These are phyloP conservation scores for Globisporangium spiculum DNA, from an alignment of 352 stramenopile genomes.

Conservation along the genomic window DNA sequence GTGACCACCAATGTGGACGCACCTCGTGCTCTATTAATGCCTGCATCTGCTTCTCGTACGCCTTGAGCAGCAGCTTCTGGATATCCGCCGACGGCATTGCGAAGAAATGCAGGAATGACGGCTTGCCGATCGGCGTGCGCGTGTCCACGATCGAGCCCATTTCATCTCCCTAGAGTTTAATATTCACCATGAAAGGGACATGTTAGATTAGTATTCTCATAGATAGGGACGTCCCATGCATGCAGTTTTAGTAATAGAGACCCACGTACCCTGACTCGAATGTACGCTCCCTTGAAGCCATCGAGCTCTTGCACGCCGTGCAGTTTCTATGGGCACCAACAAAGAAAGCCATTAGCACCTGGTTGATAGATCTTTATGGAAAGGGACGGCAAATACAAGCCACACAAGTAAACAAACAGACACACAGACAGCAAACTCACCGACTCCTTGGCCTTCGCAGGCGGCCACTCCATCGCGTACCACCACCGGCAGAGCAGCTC, in stretches of 20 bases:
- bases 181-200: neutral
- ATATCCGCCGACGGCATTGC: constrained; percentile 69
- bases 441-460: constrained; percentile 30
- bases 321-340: constrained; percentile 35
- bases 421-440: constrained; percentile 15
- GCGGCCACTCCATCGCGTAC: constrained; percentile 82
- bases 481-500: constrained; percentile 85
- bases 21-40: constrained; percentile 56
- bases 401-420: neutral
- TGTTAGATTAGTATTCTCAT: neutral
- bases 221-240: neutral
- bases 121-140: constrained; percentile 59
- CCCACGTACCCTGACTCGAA: constrained; percentile 63
- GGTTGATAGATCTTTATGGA: neutral
- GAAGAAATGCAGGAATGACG: constrained; percentile 85
- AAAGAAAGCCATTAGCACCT: neutral
- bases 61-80: constrained; percentile 67
- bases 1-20: neutral
- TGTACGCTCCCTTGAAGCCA: constrained; percentile 73
- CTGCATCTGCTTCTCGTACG: constrained; percentile 85
- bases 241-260: neutral
- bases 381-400: neutral
- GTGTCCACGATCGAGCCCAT: constrained; percentile 86
- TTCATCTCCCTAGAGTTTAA: constrained; percentile 52
- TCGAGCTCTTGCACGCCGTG: constrained; percentile 82